A percentile compares a stretch with the other conserved stretches of the same genome.
phyloP scores from a whole-genome alignment of 305 asterid genomes.

The Petunia hybrid region DNA sequence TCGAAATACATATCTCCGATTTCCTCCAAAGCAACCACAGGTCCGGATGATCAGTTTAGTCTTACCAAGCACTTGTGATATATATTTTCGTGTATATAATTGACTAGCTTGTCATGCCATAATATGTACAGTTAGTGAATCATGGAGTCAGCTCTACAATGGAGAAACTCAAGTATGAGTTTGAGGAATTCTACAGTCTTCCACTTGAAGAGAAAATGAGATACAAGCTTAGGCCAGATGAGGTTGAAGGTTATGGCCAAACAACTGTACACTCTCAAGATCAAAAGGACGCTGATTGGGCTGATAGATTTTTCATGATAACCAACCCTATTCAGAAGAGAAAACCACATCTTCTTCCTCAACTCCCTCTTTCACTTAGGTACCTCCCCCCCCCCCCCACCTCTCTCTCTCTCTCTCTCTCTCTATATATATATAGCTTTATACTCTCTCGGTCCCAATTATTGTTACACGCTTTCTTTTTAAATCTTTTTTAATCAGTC shows the following conservation, averaged over 20 bases:
- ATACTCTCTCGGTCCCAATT: background rate
- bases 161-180: slow-evolving; percentile 62
- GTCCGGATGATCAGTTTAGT: background rate
- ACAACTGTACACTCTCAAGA: slow-evolving; percentile 38
- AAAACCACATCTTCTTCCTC: slow-evolving; percentile 62
- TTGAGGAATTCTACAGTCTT: slow-evolving; percentile 64
- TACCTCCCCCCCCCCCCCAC: background rate
- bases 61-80: background rate
- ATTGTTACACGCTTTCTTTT: too few relatives aligned
- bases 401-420: background rate
- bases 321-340: slow-evolving; percentile 58
- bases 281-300: slow-evolving; percentile 64
- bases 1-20: too few relatives aligned
- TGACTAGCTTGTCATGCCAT: background rate
- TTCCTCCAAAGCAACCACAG: too few relatives aligned
- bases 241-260: slow-evolving; percentile 77
- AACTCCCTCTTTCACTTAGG: slow-evolving; percentile 72
- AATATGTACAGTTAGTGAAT: slow-evolving; percentile 57
- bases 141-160: slow-evolving; percentile 57
- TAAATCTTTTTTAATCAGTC: too few relatives aligned
- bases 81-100: background rate
- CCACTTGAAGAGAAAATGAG: slow-evolving; percentile 62
- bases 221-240: slow-evolving; percentile 54
- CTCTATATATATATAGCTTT: background rate
- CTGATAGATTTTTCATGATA: slow-evolving; percentile 65